Conservation (phyloP, 176 grass and related monocot genomes). For the Eremochloa ophiuroides region DNA sequence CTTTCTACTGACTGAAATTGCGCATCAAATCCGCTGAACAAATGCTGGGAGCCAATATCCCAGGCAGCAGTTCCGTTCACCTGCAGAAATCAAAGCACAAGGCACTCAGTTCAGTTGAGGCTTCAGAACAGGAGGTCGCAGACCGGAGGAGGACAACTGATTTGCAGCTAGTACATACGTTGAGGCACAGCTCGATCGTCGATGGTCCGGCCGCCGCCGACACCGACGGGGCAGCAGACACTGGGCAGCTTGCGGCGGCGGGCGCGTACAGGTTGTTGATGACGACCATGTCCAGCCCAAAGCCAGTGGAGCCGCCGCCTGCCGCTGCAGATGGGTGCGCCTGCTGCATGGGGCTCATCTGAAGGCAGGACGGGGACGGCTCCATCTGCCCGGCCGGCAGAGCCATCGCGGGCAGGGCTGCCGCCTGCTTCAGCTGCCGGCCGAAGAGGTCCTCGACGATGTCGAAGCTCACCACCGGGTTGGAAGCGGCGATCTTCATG, state of each 20-base stretch:
- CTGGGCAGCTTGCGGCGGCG: not conserved
- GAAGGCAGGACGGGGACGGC: conserved; percentile 46
- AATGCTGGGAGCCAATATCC: conserved; percentile 50
- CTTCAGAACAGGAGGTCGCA: conserved; percentile 7
- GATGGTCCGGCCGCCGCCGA: conserved; percentile 6
- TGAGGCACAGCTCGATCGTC: conserved; percentile 41
- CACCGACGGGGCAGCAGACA: not conserved
- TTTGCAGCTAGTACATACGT: conserved; percentile 41
- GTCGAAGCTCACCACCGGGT: conserved; percentile 68
- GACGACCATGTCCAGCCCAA: conserved; percentile 57
- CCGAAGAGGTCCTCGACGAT: conserved; percentile 62
- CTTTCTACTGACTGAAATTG: conserved; percentile 70
- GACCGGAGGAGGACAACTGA: not conserved
- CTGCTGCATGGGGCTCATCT: conserved; percentile 60
- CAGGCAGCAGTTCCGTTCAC: conserved; percentile 53
- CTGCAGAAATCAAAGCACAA: conserved; percentile 30
- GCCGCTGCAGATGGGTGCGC: conserved; percentile 28
- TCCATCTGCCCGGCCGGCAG: conserved; percentile 43
- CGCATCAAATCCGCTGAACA: conserved; percentile 48
- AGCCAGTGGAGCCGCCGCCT: conserved; percentile 16
- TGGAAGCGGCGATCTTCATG: conserved; percentile 80
- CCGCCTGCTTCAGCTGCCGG: conserved; percentile 52
- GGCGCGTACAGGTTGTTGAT: conserved; percentile 39
- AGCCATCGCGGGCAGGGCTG: conserved; percentile 22
- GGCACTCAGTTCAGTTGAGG: conserved; percentile 1